Evolutionary conservation across 257 asterid species (phyloP).

Genomic region (Nicotiana undulata): DNA sequence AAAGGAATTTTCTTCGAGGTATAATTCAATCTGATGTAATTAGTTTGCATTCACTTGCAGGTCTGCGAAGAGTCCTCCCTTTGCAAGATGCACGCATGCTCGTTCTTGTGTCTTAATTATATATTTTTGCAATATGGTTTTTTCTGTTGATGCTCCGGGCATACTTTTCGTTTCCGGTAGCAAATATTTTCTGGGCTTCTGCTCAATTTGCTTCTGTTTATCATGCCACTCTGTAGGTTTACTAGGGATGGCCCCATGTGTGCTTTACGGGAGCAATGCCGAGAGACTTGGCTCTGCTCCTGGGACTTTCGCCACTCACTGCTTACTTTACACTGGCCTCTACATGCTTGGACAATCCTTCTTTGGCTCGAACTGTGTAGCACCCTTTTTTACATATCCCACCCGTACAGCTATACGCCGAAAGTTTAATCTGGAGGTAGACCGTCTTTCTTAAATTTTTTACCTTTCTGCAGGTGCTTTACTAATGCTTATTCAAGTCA

Average conservation of each 20-base stretch:
- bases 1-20: not conserved
- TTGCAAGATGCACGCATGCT: not conserved
- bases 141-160: not conserved
- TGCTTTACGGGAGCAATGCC: conserved; percentile 77
- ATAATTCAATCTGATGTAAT: not conserved
- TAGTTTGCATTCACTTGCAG: not conserved
- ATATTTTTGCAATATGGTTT: not conserved
- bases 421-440: conserved; percentile 82
- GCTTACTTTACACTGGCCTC: conserved; percentile 81
- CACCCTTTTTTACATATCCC: conserved; percentile 79
- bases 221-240: conserved; percentile 44
- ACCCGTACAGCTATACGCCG: conserved; percentile 80
- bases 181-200: too few species aligned
- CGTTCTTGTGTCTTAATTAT: not conserved
- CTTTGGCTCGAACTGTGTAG: conserved; percentile 77
- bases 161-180: not conserved
- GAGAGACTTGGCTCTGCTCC: conserved; percentile 76
- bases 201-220: too few species aligned
- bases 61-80: not conserved
- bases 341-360: conserved; percentile 61
- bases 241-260: conserved; percentile 86
- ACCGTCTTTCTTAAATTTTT: not conserved
- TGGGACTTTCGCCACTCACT: conserved; percentile 69
- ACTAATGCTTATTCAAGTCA: not conserved
- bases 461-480: not conserved